Evolutionary conservation across 495 filamentous ascomycete species (phyloP).

Genomic region (Lepidopterella palustris): DNA sequence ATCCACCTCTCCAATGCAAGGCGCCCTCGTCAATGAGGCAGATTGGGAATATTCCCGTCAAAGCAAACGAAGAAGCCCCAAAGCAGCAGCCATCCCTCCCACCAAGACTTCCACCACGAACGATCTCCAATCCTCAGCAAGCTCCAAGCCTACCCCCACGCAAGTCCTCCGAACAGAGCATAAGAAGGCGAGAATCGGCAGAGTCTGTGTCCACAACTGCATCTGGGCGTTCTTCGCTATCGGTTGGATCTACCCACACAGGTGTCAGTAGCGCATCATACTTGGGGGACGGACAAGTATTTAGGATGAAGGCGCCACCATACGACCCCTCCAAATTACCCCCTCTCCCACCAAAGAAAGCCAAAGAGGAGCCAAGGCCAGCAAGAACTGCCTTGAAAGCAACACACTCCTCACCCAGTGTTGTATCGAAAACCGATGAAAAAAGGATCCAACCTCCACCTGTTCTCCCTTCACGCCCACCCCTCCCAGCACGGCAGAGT

Average conservation of each 20-base stretch:
- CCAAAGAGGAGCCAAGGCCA: constrained; percentile 23
- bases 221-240: constrained; percentile 29
- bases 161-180: constrained; percentile 26
- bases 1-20: constrained; percentile 41
- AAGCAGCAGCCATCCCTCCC: constrained; percentile 44
- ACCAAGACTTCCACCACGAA: constrained; percentile 35
- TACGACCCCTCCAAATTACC: constrained; percentile 37
- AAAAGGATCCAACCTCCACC: constrained; percentile 4
- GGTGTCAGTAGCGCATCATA: constrained; percentile 20
- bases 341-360: constrained; percentile 32
- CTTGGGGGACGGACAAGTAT: constrained; percentile 3
- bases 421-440: constrained; percentile 1
- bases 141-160: constrained; percentile 44
- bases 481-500: constrained; percentile 13
- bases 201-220: constrained; percentile 35
- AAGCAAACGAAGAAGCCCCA: constrained; percentile 26
- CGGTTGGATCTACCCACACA: constrained; percentile 29
- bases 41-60: constrained; percentile 44
- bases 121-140: constrained; percentile 15
- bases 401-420: constrained; percentile 11
- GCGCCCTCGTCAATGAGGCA: constrained; percentile 32
- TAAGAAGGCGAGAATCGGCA: constrained; percentile 27
- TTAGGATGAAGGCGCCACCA: constrained; percentile 32
- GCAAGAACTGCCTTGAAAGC: constrained; percentile 14
- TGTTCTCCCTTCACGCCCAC: constrained; percentile 18